A percentile compares a stretch with the other conserved stretches of the same genome.
Conservation (phyloP, 495 filamentous ascomycete genomes). For the Cladorrhinum samala region DNA sequence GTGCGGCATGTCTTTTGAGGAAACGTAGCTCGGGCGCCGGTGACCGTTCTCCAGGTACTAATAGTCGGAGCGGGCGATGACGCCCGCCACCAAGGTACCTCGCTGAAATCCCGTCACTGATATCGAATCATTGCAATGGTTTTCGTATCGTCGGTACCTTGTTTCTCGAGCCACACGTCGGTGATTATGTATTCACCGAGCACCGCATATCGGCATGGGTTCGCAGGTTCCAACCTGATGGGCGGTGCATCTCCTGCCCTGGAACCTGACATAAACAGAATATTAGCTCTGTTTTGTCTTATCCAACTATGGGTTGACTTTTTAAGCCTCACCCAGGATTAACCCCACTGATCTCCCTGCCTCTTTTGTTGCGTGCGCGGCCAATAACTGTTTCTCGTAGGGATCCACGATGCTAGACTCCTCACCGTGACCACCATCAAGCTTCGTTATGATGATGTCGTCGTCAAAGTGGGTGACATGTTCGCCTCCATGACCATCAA, state of each 20-base stretch:
- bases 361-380: neutral
- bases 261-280: neutral
- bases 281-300: neutral
- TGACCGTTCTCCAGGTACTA: neutral
- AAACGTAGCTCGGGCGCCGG: neutral
- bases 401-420: neutral
- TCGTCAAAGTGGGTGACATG: constrained; percentile 3
- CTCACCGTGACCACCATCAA: neutral
- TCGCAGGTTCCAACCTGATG: neutral
- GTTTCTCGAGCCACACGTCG: neutral
- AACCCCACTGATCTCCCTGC: neutral
- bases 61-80: neutral
- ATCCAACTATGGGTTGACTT: neutral
- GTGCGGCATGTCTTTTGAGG: neutral
- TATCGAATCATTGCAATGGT: neutral
- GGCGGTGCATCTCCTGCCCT: neutral
- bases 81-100: neutral
- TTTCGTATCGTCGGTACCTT: neutral
- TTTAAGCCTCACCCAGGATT: neutral
- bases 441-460: constrained; percentile 1
- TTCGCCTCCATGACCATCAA: neutral
- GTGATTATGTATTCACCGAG: neutral
- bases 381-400: neutral
- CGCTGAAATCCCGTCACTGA: neutral
- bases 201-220: constrained; percentile 1